Conservation (phyloP, 192 early-diverging fungal genomes). For the Neocallimastix lanati region DNA sequence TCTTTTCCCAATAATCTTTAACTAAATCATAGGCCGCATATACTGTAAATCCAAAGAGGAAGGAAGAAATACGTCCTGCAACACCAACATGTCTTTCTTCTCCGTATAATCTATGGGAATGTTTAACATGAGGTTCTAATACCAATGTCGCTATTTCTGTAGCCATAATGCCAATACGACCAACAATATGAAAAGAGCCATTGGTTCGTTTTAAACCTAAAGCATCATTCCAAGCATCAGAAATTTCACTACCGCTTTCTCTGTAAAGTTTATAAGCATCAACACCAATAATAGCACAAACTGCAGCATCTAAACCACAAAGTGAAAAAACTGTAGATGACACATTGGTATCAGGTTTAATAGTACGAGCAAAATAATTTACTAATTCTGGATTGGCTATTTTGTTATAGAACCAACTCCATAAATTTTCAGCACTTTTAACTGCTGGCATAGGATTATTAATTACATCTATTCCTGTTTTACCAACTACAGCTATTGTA, state of each 20-base stretch:
- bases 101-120: neutral
- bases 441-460: too few relatives aligned
- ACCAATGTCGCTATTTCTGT: neutral
- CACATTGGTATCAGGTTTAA: too few relatives aligned
- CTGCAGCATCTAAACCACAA: neutral
- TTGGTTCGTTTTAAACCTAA: neutral
- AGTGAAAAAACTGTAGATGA: neutral
- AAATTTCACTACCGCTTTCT: neutral
- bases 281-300: neutral
- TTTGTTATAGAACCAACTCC: too few relatives aligned
- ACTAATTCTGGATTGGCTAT: too few relatives aligned
- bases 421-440: too few relatives aligned
- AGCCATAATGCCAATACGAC: neutral
- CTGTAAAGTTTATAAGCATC: neutral
- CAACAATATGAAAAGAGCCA: neutral
- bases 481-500: too few relatives aligned
- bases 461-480: too few relatives aligned
- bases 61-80: neutral
- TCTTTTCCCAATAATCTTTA: neutral
- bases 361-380: too few relatives aligned
- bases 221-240: too few relatives aligned
- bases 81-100: neutral
- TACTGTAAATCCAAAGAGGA: neutral
- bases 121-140: neutral
- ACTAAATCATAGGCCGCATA: neutral